A percentile compares a stretch with the other conserved stretches of the same genome.
Evolutionary conservation across 2,329 filamentous ascomycete species (phyloP).

Genomic region (Orbilia blumenaviensis): DNA sequence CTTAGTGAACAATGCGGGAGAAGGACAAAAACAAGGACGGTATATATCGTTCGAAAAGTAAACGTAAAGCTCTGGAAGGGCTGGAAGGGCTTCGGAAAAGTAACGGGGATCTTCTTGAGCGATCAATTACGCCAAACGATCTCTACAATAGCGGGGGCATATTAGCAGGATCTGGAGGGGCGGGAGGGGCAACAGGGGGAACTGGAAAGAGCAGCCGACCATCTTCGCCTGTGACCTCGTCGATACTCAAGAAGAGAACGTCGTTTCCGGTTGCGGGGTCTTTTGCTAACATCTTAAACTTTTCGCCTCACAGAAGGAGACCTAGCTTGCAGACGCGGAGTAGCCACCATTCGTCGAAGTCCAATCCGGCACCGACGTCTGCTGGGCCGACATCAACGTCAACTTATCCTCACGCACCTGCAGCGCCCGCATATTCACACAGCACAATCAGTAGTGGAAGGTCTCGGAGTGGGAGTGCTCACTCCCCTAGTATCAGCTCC

Average conservation of each 20-base stretch:
- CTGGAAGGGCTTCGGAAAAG: conserved; percentile 44
- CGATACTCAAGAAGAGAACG: conserved; percentile 47
- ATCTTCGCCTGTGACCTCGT: conserved; percentile 50
- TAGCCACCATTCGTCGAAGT: conserved; percentile 50
- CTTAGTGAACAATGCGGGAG: conserved; percentile 46
- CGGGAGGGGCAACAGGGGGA: conserved; percentile 26
- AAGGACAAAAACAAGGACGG: conserved; percentile 53
- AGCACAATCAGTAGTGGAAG: conserved; percentile 46
- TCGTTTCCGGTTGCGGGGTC: conserved; percentile 53
- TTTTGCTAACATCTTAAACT: conserved; percentile 54
- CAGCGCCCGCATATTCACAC: conserved; percentile 40
- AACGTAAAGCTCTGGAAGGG: conserved; percentile 46
- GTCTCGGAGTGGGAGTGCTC: conserved; percentile 51
- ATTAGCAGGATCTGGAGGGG: conserved; percentile 35
- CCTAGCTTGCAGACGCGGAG: conserved; percentile 54
- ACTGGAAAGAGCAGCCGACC: conserved; percentile 40
- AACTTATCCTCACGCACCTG: conserved; percentile 51
- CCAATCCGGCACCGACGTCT: conserved; percentile 48
- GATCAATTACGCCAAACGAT: conserved; percentile 51
- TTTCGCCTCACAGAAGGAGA: conserved; percentile 54
- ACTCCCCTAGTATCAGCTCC: conserved; percentile 49
- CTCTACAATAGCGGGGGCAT: conserved; percentile 49
- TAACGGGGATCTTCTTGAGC: conserved; percentile 47
- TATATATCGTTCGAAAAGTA: conserved; percentile 51
- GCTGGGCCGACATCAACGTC: conserved; percentile 46